phyloP scores from a whole-genome alignment of 225 moss, liverwort and hornwort genomes.

The Pseudoscleropodium purum region DNA sequence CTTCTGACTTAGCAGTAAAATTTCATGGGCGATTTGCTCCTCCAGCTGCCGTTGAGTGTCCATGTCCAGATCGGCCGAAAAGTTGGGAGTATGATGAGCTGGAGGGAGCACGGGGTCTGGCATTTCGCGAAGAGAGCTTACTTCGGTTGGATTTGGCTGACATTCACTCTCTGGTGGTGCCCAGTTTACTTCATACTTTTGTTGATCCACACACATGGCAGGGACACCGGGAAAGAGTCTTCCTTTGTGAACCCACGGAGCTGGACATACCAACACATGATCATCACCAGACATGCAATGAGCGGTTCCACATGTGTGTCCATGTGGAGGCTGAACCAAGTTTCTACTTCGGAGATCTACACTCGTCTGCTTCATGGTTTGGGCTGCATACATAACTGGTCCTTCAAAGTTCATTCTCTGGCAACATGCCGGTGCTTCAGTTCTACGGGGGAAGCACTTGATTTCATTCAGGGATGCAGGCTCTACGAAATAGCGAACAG shows the following conservation, averaged over 20 bases:
- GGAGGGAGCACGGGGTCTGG: constrained; percentile 23
- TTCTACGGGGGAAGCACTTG: constrained; percentile 8
- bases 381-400: background rate
- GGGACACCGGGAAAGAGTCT: constrained; percentile 4
- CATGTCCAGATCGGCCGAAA: constrained; percentile 49
- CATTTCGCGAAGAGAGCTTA: background rate
- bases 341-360: constrained; percentile 3
- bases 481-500: constrained; percentile 21
- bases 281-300: constrained; percentile 6
- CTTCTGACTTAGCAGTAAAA: constrained; percentile 61
- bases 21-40: constrained; percentile 76
- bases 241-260: constrained; percentile 33
- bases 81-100: background rate
- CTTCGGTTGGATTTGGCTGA: background rate
- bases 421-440: constrained; percentile 1
- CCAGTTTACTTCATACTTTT: constrained; percentile 4
- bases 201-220: constrained; percentile 3
- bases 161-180: background rate
- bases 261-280: constrained; percentile 19
- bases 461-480: constrained; percentile 12
- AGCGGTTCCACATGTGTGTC: background rate
- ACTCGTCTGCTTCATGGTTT: background rate
- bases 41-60: constrained; percentile 64
- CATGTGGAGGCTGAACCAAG: background rate
- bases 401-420: constrained; percentile 8